Base-by-base conservation (phyloP, 169 alveolate species). In the Amoebophrya sp. region DNA sequence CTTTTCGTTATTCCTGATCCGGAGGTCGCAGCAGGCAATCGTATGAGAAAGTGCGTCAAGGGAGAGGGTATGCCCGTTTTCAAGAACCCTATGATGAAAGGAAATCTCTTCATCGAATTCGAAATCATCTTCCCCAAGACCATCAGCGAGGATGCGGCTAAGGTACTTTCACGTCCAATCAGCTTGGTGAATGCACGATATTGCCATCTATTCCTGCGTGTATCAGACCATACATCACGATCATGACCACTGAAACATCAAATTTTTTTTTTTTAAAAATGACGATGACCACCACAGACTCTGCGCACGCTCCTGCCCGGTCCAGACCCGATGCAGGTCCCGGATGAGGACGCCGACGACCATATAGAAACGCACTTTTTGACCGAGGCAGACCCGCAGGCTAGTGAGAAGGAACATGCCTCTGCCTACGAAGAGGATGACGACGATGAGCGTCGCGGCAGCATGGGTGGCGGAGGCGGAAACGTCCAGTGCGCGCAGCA, bases 1-100 rank as follows among this genome's bases (percentile, higher is more conserved):
- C 83, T 65, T 1, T 65, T 65, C 26, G 83, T 65, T 6, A 36
- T 65, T 12, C 83, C 83, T 10, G 83, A 65, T 36, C 83, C 83
- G 83, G 83, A 65, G n/a, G 0, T 65, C 2, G 39, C n/a, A 0
- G 12, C 83, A 6, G 33, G 10, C 36, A 36, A 36, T 36, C 83
- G 83, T 0, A 65, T 92, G 41, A 41, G 95, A 33, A 94, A 94
- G 92, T 95, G 97, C 41, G 95, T 96, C 29, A 94, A 94, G 90
- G 95, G 95, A 38, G 94, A 93, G 41, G 98, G 98, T 33, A 96
- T 97, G 97, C 98, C 98, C 14, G 94, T 95, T 92, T 95, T 94
- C 92, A 95, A 95, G 90, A 93, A 95, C 91, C 94, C 96, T 33
- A 94, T 93, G 92, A 93, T 94, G 53, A 92, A 65, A 55, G 98